A percentile compares a stretch with the other conserved stretches of the same genome.
phyloP scores from a whole-genome alignment of 208 protist genomes.

The Acanthamoeba triangularis region DNA sequence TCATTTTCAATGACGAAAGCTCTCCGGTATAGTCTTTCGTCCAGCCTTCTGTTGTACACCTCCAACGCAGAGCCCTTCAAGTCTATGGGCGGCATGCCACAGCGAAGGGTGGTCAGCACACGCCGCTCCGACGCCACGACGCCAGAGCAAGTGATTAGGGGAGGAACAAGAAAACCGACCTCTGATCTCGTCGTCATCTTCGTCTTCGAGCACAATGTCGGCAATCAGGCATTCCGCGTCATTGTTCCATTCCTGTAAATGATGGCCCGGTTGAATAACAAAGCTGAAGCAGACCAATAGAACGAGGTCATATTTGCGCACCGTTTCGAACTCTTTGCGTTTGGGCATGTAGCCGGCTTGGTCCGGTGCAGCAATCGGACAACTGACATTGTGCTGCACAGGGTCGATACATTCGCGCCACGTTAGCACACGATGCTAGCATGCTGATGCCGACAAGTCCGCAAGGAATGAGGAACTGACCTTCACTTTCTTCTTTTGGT shows the following conservation, averaged over 20 bases:
- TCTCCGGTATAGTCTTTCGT: background rate
- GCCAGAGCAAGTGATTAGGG: background rate
- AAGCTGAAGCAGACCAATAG: background rate
- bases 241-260: conserved; percentile 33
- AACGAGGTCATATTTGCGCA: background rate
- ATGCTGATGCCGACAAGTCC: background rate
- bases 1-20: conserved; percentile 22
- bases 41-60: conserved; percentile 56
- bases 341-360: conserved; percentile 65
- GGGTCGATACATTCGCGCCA: background rate
- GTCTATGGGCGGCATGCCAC: background rate
- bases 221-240: conserved; percentile 47
- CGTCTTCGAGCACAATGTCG: conserved; percentile 33
- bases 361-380: conserved; percentile 8
- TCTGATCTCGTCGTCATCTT: background rate
- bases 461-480: background rate
- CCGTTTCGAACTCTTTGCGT: conserved; percentile 47
- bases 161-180: background rate
- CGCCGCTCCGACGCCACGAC: too few species aligned
- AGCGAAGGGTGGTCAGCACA: background rate
- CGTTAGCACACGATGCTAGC: background rate
- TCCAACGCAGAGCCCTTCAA: background rate
- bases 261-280: background rate
- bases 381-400: conserved; percentile 26
- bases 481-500: conserved; percentile 73